These are phyloP conservation scores for Collybia sordida DNA, from an alignment of 768 basidiomycete species.

Conservation along the genomic window DNA sequence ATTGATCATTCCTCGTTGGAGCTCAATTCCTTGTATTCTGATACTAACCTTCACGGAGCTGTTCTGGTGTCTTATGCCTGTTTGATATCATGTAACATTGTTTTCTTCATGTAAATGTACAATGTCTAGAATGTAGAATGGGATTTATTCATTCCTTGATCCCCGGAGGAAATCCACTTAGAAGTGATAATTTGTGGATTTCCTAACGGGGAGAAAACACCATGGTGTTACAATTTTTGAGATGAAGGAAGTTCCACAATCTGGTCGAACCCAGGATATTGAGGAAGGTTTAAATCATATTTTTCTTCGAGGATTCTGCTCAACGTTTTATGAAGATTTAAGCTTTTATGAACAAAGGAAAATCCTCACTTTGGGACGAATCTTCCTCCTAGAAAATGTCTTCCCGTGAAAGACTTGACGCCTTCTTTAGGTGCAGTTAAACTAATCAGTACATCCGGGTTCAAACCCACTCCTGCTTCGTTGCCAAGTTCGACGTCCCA, in stretches of 20 bases:
- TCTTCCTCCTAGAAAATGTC: slow-evolving; percentile 92
- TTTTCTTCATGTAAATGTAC: no score
- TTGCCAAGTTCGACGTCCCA: slow-evolving; percentile 92
- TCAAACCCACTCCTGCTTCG: slow-evolving; percentile 52
- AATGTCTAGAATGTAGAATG: no score
- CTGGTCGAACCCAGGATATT: slow-evolving; percentile 77
- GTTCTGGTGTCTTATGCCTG: no score
- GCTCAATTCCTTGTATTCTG: no score
- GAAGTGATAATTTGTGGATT: no score
- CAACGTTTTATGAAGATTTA: neutral
- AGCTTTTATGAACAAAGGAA: neutral
- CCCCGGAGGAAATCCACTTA: no score
- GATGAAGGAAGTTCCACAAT: slow-evolving; percentile 61
- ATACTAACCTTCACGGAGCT: no score
- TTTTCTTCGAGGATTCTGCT: slow-evolving; percentile 69
- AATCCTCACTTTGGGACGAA: slow-evolving; percentile 77
- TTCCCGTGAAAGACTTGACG: slow-evolving; percentile 70
- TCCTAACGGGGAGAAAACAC: no score
- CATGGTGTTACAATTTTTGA: slow-evolving; percentile 13
- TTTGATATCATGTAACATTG: no score
- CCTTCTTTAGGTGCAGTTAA: slow-evolving; percentile 95
- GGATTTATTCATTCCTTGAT: no score
- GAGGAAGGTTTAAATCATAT: slow-evolving; percentile 76
- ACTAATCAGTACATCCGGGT: slow-evolving; percentile 81
- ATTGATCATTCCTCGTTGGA: no score